Evolutionary conservation across 305 asterid species (phyloP).

Genomic region (Fraxinus angustifolia): DNA sequence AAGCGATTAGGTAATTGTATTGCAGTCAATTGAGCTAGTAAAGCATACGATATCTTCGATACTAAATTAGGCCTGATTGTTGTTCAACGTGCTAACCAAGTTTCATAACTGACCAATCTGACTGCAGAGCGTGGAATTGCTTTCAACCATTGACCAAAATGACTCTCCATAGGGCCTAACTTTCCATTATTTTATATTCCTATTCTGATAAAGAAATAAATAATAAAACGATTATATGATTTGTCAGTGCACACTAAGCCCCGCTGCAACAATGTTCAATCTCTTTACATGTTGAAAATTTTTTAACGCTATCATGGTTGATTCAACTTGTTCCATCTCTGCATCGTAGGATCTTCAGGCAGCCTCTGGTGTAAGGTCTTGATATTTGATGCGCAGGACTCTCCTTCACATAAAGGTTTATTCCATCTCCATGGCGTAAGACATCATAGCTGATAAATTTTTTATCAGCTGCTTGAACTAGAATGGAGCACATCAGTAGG

Average conservation of each 20-base stretch:
- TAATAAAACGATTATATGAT: too few species aligned
- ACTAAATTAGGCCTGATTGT: neutral
- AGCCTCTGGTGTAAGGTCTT: neutral
- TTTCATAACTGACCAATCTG: neutral
- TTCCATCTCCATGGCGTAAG: neutral
- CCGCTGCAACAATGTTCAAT: neutral
- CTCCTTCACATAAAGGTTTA: neutral
- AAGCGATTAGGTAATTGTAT: neutral
- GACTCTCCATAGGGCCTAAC: neutral
- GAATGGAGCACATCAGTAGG: neutral
- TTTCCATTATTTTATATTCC: neutral
- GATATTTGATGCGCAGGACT: neutral
- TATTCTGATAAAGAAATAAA: neutral
- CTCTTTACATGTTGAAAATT: neutral
- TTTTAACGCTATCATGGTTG: neutral
- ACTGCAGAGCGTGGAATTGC: neutral
- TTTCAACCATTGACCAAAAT: neutral
- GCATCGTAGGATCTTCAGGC: conserved; percentile 10
- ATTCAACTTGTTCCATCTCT: neutral
- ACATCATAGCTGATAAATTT: neutral
- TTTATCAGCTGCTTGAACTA: neutral
- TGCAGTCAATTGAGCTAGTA: neutral
- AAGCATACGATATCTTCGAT: neutral
- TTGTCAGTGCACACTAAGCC: neutral
- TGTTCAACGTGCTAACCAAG: neutral